Evolutionary conservation across 805 yeast genomes (phyloP), one percentile per base, ranked within the genome.

Genomic region (Brettanomyces nanus): DNA sequence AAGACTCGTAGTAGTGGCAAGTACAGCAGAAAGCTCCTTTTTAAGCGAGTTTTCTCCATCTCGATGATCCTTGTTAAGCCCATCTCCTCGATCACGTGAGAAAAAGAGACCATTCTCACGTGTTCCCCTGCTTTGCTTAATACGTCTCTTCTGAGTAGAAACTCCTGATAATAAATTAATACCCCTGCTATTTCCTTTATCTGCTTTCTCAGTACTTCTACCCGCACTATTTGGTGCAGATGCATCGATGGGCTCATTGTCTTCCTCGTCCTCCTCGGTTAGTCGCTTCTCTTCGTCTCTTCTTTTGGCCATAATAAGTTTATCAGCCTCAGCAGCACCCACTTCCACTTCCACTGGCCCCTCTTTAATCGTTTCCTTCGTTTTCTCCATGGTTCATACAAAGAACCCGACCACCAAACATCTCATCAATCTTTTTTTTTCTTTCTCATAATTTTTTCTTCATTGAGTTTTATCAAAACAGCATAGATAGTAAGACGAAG

Each of bases 201-300:
- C 7, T 7, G 7, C 26, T 11, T 23, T 23, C 11, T 23, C 26
- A 7, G 26, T 7, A 23, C 7, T 7, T 9, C 11, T 23, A 11
- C 7, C 26, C 26, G 7, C 26, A 23, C 10, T 23, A 10, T 28
- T 10, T 28, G n/a, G 30, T 7, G 32, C 20, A 7, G 32, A 30
- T 15, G 27, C 35, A 22, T 32, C 35, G 7, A 32, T 21, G 7
- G 35, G 35, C 27, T 32, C 35, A n/a, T 19, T 13, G 6, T 32
- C 35, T 19, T 32, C 35, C 18, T 32, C 35, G 21, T 31, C 33
- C 21, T 31, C 33, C 10, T 17, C 33, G 14, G 35, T 17, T 18
- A 32, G 14, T 7, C 15, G 20, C 10, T 21, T n/a, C 15, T 11
- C 14, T 11, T 7, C 21, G 27, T 14, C n/a, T n/a, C 11, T 21